These are phyloP conservation scores for Geoglossum cookeanum DNA, from an alignment of 2,329 filamentous ascomycete species.

Conservation along the genomic window DNA sequence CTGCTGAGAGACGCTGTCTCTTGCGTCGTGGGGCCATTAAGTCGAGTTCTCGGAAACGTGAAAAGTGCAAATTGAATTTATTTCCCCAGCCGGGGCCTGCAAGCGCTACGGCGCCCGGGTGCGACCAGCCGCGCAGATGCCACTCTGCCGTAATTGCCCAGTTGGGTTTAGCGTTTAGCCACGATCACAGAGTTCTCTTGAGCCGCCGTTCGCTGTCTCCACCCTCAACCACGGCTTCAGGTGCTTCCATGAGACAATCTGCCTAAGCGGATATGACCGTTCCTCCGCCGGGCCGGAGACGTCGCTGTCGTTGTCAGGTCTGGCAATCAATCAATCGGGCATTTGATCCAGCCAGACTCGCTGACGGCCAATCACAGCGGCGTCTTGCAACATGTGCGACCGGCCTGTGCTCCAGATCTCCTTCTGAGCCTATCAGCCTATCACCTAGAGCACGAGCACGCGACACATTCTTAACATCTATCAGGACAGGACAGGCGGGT, in stretches of 20 bases:
- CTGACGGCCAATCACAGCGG: background rate
- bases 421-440: constrained; percentile 1
- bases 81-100: too few relatives aligned
- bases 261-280: too few relatives aligned
- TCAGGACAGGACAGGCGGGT: background rate
- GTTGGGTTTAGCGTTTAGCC: too few relatives aligned
- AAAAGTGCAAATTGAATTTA: too few relatives aligned
- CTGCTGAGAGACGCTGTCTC: background rate
- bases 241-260: too few relatives aligned
- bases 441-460: constrained; percentile 3
- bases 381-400: background rate
- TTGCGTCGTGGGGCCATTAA: constrained; percentile 1
- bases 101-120: too few relatives aligned
- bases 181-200: too few relatives aligned
- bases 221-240: too few relatives aligned
- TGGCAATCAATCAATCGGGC: background rate
- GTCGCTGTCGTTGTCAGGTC: background rate
- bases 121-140: too few relatives aligned
- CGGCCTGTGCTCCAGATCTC: background rate
- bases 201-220: too few relatives aligned
- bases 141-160: too few relatives aligned
- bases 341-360: background rate
- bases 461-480: background rate
- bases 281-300: background rate
- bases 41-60: background rate